Evolutionary conservation across 306 rosid species (phyloP).

Genomic region (Sicyos edulis): DNA sequence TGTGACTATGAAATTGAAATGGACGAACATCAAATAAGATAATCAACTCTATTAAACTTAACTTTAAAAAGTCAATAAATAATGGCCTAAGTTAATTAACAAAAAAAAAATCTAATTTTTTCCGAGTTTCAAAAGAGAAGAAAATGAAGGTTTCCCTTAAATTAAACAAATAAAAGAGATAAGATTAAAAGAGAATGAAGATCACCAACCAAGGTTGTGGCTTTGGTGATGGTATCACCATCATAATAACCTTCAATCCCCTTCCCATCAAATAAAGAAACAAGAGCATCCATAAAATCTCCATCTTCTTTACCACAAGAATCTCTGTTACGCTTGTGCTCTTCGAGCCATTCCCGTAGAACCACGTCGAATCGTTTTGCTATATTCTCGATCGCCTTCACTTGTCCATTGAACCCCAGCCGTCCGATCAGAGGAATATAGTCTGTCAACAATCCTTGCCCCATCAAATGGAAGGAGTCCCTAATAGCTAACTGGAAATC

Average conservation of each 20-base stretch:
- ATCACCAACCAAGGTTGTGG: constrained; percentile 36
- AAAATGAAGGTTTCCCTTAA: too few relatives aligned
- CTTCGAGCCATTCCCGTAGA: constrained; percentile 28
- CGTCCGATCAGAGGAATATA: constrained; percentile 30
- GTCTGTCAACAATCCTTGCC: constrained; percentile 29
- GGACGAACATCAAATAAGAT: too few relatives aligned
- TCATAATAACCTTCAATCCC: constrained; percentile 29
- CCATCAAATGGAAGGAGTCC: constrained; percentile 28
- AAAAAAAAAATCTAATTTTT: too few relatives aligned
- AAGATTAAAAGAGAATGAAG: too few relatives aligned
- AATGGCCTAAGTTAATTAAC: too few relatives aligned
- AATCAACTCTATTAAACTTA: too few relatives aligned
- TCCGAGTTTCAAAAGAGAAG: too few relatives aligned
- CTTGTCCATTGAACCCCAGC: constrained; percentile 34
- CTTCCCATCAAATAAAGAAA: not conserved
- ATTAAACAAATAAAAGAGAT: too few relatives aligned
- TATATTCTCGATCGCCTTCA: constrained; percentile 28
- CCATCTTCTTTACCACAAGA: not conserved
- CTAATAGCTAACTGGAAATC: constrained; percentile 6
- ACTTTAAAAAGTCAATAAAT: too few relatives aligned
- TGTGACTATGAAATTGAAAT: too few relatives aligned
- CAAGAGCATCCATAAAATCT: constrained; percentile 31
- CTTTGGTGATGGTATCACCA: constrained; percentile 37
- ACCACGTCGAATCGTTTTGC: constrained; percentile 26
- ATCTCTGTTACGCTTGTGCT: not conserved